Evolutionary conservation across 1,284 basidiomycete species (phyloP).

Genomic region (Schizophyllum commune): DNA sequence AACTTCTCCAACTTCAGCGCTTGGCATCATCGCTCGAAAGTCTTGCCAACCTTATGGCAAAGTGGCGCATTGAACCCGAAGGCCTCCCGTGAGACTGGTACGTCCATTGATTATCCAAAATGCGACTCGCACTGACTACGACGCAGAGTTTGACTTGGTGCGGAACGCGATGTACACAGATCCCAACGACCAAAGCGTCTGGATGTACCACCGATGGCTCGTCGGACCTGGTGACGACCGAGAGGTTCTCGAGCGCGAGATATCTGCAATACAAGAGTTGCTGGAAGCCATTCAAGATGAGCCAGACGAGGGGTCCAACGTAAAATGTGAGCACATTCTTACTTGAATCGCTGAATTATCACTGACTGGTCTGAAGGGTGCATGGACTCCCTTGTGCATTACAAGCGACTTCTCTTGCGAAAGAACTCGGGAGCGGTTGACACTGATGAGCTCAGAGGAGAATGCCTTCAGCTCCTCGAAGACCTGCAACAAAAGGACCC

Average conservation of each 20-base stretch:
- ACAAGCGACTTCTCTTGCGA: constrained; percentile 53
- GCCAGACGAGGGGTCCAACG: constrained; percentile 86
- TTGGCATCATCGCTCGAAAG: constrained; percentile 95
- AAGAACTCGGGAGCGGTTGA: constrained; percentile 32
- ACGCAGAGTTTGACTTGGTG: constrained; percentile 83
- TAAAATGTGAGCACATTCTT: constrained; percentile 65
- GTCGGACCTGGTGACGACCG: constrained; percentile 63
- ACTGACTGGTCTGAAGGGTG: constrained; percentile 56
- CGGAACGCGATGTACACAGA: constrained; percentile 96
- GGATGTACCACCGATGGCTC: constrained; percentile 98
- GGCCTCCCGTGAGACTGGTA: constrained; percentile 61
- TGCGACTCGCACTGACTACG: neutral
- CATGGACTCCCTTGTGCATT: constrained; percentile 85
- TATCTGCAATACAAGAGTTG: constrained; percentile 78
- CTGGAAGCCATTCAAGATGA: constrained; percentile 74
- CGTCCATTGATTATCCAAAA: constrained; percentile 13
- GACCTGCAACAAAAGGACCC: constrained; percentile 53
- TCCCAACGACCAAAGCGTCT: constrained; percentile 92
- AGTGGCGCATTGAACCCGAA: constrained; percentile 40
- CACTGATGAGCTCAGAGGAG: constrained; percentile 28
- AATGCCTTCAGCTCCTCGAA: constrained; percentile 45
- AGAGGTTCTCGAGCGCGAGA: constrained; percentile 67
- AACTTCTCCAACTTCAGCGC: constrained; percentile 99
- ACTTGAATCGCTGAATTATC: constrained; percentile 1
- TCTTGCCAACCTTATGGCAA: constrained; percentile 66